Conservation (phyloP, 768 basidiomycete species). For the Pisolithus sp. region DNA sequence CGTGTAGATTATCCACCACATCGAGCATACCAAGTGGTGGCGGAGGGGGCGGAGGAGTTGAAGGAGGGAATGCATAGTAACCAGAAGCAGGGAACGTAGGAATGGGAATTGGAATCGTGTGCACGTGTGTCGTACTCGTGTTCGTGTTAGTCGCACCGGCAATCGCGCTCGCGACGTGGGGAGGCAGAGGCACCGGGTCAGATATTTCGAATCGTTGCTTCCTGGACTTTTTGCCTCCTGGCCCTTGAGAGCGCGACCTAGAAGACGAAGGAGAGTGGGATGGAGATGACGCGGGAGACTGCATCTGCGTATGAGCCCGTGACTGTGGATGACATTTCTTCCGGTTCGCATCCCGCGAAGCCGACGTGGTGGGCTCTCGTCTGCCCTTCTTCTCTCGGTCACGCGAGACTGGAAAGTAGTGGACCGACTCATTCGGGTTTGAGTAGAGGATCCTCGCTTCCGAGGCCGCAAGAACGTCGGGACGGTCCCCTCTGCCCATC, state of each 20-base stretch:
- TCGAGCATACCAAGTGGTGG: background rate
- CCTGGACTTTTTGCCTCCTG: background rate
- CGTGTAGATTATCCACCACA: background rate
- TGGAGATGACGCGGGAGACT: background rate
- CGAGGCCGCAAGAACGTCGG: constrained; percentile 5
- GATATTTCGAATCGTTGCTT: background rate
- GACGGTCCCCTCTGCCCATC: constrained; percentile 2
- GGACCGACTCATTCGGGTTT: constrained; percentile 12
- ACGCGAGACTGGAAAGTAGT: constrained; percentile 9
- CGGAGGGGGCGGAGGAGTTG: background rate
- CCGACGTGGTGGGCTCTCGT: background rate
- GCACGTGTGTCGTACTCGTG: background rate
- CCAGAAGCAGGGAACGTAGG: background rate
- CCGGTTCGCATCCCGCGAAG: background rate
- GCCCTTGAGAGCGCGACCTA: background rate
- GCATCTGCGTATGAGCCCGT: background rate
- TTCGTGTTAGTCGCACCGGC: background rate
- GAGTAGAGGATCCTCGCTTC: constrained; percentile 12
- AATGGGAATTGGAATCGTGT: background rate
- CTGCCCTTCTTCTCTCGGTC: constrained; percentile 8
- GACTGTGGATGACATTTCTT: background rate
- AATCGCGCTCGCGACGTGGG: background rate
- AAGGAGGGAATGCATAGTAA: background rate
- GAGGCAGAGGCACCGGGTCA: background rate
- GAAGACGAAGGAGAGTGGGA: background rate